phyloP scores from a whole-genome alignment of 1,139 yeast genomes.

The Torulaspora pretoriensis region DNA sequence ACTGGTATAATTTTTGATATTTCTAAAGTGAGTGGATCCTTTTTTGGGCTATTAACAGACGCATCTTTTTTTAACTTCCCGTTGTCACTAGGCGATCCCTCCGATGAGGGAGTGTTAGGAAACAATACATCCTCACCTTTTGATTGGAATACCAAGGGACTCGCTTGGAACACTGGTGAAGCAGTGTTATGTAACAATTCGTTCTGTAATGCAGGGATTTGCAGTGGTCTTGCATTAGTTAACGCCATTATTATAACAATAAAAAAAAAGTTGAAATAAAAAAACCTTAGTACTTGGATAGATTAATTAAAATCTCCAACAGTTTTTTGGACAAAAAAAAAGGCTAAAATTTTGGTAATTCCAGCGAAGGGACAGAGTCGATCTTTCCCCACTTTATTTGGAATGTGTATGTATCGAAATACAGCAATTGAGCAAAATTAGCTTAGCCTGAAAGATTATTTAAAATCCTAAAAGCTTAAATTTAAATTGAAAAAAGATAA shows the following conservation, averaged over 20 bases:
- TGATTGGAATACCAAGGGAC: slow-evolving; percentile 22
- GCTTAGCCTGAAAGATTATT: background rate
- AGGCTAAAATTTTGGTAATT: slow-evolving; percentile 4
- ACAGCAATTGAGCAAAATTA: background rate
- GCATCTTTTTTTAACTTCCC: slow-evolving; percentile 15
- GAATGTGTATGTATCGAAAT: slow-evolving; percentile 7
- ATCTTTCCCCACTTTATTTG: slow-evolving; percentile 10
- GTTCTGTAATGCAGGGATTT: slow-evolving; percentile 31
- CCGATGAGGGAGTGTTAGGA: slow-evolving; percentile 13
- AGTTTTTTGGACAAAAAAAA: slow-evolving; percentile 2
- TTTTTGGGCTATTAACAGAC: slow-evolving; percentile 14
- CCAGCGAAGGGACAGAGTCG: slow-evolving; percentile 13
- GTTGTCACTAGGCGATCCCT: slow-evolving; percentile 11
- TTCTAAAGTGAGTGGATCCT: slow-evolving; percentile 52
- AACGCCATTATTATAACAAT: slow-evolving; percentile 31
- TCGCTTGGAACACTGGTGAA: slow-evolving; percentile 35
- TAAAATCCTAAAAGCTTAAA: background rate
- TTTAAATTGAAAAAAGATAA: background rate
- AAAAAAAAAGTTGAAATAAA: slow-evolving; percentile 4
- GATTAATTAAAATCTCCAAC: slow-evolving; percentile 33
- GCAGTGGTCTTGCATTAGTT: slow-evolving; percentile 36
- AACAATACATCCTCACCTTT: slow-evolving; percentile 15
- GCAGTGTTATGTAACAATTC: slow-evolving; percentile 32
- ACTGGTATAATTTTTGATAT: slow-evolving; percentile 76
- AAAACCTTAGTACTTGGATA: slow-evolving; percentile 18